Evolutionary conservation across 169 alveolate species (phyloP), one percentile per base, ranked within the genome.

Genomic region (Plasmodium coatneyi): DNA sequence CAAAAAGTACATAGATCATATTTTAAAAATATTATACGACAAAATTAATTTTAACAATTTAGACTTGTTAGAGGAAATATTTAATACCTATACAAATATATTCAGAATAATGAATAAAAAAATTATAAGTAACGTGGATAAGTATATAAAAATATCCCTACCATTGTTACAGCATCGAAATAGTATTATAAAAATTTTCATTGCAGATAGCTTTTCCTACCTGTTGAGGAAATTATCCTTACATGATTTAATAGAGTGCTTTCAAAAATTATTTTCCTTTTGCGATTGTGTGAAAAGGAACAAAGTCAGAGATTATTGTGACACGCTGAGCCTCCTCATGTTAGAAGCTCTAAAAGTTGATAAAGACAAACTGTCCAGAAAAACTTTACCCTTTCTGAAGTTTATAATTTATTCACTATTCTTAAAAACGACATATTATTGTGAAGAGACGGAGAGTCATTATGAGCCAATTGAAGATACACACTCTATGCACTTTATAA

Each of bases 151-250:
- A 43, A 36, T 91, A 81, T 80, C 92, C 5, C 82, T 91, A 80
- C 95, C 95, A 30, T 36, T 91, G 82, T 80, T 91, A 70, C 71
- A 46, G 14, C 95, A 91, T 39, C 72, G 86, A 43, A 91, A 81
- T 76, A 80, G 56, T 49, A 91, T 91, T 30, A 46, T 91, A 43
- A 91, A 91, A 70, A 39, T 91, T 43, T 91, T 91, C 74, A 70
- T 91, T 91, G 84, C 95, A 4, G 95, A 91, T 71, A 91, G 95
- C 70, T 91, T 91, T 80, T 80, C 95, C 30, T 91, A 91, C 49
- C 36, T 91, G 14, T 80, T 91, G 83, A 80, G 84, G 72, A 91
- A 91, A 80, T 80, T 80, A 91, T 91, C 92, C 9, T 56, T 91
- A 46, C 95, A 91, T 46, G 74, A 91, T 80, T 82, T 91, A 66